Conservation (phyloP, 73 alveolate species). For the Uronychia binucleata region DNA sequence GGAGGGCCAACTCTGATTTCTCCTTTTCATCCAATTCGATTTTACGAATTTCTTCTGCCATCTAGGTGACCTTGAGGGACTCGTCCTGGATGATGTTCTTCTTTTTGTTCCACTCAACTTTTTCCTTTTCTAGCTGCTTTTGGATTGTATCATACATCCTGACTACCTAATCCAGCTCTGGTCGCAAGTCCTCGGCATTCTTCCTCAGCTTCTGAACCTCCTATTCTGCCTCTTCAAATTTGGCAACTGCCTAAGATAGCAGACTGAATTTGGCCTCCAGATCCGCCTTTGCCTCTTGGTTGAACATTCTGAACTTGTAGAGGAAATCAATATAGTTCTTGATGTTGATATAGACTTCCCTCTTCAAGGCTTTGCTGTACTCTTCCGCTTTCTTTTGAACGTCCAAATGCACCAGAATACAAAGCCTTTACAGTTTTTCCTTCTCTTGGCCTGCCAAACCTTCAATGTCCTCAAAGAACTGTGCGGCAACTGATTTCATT, state of each 20-base stretch:
- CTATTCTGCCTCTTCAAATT: conserved; percentile 89
- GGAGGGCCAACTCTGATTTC: too few species aligned
- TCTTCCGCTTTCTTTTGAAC: conserved; percentile 85
- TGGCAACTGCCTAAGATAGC: conserved; percentile 85
- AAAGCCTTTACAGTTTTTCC: too few species aligned
- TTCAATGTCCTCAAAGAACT: conserved; percentile 74
- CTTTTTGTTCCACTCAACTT: conserved; percentile 83
- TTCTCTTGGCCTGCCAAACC: too few species aligned
- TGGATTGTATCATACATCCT: conserved; percentile 86
- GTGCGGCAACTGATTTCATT: conserved; percentile 81
- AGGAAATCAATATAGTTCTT: conserved; percentile 94
- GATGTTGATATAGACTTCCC: conserved; percentile 94
- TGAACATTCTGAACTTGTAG: conserved; percentile 68
- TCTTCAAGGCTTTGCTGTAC: conserved; percentile 74
- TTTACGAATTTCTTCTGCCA: too few species aligned
- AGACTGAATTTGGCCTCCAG: conserved; percentile 74
- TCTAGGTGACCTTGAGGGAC: too few species aligned
- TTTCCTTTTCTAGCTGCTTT: conserved; percentile 90
- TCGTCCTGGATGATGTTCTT: conserved; percentile 73
- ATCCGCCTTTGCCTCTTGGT: conserved; percentile 80
- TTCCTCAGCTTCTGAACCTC: conserved; percentile 90
- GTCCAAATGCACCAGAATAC: too few species aligned
- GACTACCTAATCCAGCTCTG: conserved; percentile 86
- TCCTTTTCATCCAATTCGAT: too few species aligned
- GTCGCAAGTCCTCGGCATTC: conserved; percentile 80